phyloP scores from a whole-genome alignment of 2,329 filamentous ascomycete species.

The Fonsecaea monophora region DNA sequence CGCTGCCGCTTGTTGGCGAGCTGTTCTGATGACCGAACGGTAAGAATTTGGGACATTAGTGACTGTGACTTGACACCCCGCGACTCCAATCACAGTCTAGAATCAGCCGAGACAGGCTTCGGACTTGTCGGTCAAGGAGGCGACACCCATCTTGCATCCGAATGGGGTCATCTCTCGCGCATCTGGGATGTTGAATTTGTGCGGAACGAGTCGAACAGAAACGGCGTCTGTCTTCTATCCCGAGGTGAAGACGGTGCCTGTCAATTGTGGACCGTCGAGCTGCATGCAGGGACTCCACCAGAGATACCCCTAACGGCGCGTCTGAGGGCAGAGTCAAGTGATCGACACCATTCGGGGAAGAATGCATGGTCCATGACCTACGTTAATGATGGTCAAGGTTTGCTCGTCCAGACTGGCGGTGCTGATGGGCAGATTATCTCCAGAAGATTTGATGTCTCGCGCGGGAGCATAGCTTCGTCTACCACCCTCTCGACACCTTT shows the following conservation, averaged over 20 bases:
- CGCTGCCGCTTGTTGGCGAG: conserved; percentile 74
- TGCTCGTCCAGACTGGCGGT: conserved; percentile 75
- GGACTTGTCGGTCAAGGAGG: conserved; percentile 50
- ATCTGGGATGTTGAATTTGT: conserved; percentile 87
- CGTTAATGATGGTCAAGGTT: conserved; percentile 42
- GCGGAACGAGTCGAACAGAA: conserved; percentile 37
- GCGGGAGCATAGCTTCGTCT: background rate
- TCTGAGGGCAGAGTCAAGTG: conserved; percentile 57
- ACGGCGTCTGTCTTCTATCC: conserved; percentile 67
- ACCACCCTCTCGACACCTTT: conserved; percentile 20
- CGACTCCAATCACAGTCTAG: conserved; percentile 15
- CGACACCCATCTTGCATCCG: conserved; percentile 60
- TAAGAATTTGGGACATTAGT: conserved; percentile 85
- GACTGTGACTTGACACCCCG: conserved; percentile 53
- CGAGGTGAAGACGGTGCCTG: conserved; percentile 84
- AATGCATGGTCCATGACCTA: conserved; percentile 81
- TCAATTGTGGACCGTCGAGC: conserved; percentile 70
- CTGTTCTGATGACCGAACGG: conserved; percentile 92
- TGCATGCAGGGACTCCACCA: conserved; percentile 43
- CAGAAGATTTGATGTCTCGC: conserved; percentile 35
- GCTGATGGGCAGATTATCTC: conserved; percentile 72
- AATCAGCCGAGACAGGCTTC: conserved; percentile 67
- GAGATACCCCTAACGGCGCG: conserved; percentile 32
- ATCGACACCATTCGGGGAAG: conserved; percentile 78
- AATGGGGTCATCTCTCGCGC: conserved; percentile 85